Conservation (phyloP, 2,329 filamentous ascomycete species). For the Epichloe scottii region DNA sequence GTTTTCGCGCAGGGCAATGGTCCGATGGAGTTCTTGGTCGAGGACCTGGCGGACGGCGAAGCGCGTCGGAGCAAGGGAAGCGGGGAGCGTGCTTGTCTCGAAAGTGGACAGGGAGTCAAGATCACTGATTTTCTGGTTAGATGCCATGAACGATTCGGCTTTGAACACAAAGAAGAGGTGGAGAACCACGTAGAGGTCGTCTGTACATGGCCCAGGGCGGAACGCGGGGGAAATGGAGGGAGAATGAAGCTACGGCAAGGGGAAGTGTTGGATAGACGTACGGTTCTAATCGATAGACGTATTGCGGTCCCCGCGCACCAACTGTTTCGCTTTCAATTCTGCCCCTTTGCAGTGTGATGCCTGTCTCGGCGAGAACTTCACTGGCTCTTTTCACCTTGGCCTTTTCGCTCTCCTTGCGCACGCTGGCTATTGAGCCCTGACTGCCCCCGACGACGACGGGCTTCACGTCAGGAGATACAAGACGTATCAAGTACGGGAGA, state of each 20-base stretch:
- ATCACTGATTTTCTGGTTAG: constrained; percentile 26
- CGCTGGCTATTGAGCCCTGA: constrained; percentile 60
- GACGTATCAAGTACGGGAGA: constrained; percentile 69
- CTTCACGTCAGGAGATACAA: constrained; percentile 82
- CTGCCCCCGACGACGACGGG: constrained; percentile 71
- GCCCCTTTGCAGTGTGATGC: constrained; percentile 68
- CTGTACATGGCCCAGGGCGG: not conserved
- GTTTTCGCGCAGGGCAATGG: constrained; percentile 53
- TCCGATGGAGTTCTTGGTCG: constrained; percentile 76
- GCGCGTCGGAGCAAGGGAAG: constrained; percentile 59
- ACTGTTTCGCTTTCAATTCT: constrained; percentile 59
- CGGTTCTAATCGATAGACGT: constrained; percentile 92
- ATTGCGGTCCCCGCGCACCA: constrained; percentile 49
- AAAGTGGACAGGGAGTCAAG: constrained; percentile 72
- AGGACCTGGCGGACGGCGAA: constrained; percentile 89
- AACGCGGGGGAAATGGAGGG: not conserved
- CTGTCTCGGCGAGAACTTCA: constrained; percentile 68
- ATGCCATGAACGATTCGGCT: not conserved
- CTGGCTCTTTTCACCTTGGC: constrained; percentile 68
- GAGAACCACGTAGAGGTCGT: constrained; percentile 2
- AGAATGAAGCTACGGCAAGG: not conserved
- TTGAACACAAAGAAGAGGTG: constrained; percentile 2
- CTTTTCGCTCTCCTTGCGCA: constrained; percentile 77
- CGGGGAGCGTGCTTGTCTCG: constrained; percentile 48
- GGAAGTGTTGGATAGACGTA: constrained; percentile 33